Base-by-base conservation (phyloP, 2,329 filamentous ascomycete species). In the Xylariaceae sp. region DNA sequence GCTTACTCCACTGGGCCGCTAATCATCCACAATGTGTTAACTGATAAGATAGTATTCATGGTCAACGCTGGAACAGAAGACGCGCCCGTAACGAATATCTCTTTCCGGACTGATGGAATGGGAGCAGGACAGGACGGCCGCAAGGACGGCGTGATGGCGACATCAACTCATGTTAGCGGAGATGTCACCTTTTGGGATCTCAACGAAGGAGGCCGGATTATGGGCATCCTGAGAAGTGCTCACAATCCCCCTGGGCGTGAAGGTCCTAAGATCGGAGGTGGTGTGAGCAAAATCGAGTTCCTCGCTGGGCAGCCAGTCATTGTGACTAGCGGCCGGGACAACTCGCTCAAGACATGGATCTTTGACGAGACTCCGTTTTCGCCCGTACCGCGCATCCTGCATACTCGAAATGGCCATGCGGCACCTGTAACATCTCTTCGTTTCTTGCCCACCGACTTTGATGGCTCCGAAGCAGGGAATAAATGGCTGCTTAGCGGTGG, bases 181-280 rank as follows among this genome's bases (percentile, higher is more conserved):
- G 94, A 99, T 69, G 82, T 99, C 42, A 96, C 90, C 0, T 87
- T 99, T 58, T 99, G 94, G 94, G 94, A 99, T 69, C 77, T 99
- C 51, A 97, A 97, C 67, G 81, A 88, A 36, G 91, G 91, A 14
- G 91, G 91, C 5, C 85, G 90, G 61, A 86, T 96, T 50, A 89
- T 89, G 73, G 92, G 94, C 44, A 83, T 96, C 12, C 77, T 99
- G 34, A 84, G 92, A 60, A 89, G 90, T 50, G 94, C 93, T 1
- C 94, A 99, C 69, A 90, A 91, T 60, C 87, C 89, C 6, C 87
- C 89, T 5, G 79, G 80, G 1, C 68, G 69, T 36, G 72, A 78
- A 17, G 78, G 78, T 3, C 71, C 71, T 2, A 69, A 74, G n/a
- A 79, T 88, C 16, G 79, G 83, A 13, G 88, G 89, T 28, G 93